Evolutionary conservation across 768 basidiomycete species (phyloP).

Genomic region (Arthromyces matolae): DNA sequence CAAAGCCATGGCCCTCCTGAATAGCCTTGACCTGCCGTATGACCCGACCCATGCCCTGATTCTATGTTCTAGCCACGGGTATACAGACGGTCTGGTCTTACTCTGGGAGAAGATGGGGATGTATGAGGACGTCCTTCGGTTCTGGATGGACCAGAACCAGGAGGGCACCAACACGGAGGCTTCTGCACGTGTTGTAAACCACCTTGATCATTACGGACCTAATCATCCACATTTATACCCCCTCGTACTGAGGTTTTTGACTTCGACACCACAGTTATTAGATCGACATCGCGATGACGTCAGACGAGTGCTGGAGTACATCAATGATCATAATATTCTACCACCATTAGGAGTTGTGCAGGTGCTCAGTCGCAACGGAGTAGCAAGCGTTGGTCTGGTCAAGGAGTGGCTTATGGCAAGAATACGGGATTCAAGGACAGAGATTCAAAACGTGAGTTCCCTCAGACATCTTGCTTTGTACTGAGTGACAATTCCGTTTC

Average conservation of each 20-base stretch:
- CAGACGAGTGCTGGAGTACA: slow-evolving; percentile 62
- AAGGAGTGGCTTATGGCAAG: slow-evolving; percentile 86
- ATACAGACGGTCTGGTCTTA: slow-evolving; percentile 80
- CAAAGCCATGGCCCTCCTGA: slow-evolving; percentile 74
- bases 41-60: slow-evolving; percentile 93
- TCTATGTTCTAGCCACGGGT: slow-evolving; percentile 80
- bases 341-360: slow-evolving; percentile 89
- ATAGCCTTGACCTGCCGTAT: slow-evolving; percentile 61
- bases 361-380: slow-evolving; percentile 81
- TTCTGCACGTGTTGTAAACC: slow-evolving; percentile 61
- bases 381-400: slow-evolving; percentile 88
- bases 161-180: slow-evolving; percentile 34
- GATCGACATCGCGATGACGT: slow-evolving; percentile 70
- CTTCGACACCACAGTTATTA: slow-evolving; percentile 73
- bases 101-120: slow-evolving; percentile 94
- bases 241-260: slow-evolving; percentile 85
- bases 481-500: slow-evolving; percentile 3
- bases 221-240: slow-evolving; percentile 76
- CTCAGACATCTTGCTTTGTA: neutral
- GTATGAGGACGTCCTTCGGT: slow-evolving; percentile 93
- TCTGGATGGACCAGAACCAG: slow-evolving; percentile 79
- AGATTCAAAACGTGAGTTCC: slow-evolving; percentile 72
- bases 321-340: slow-evolving; percentile 81
- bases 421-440: slow-evolving; percentile 67
- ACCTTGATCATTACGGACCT: slow-evolving; percentile 71